A percentile compares a stretch with the other conserved stretches of the same genome.
Evolutionary conservation across 495 filamentous ascomycete species (phyloP).

Genomic region (Friedmanniomyces endolithicus): DNA sequence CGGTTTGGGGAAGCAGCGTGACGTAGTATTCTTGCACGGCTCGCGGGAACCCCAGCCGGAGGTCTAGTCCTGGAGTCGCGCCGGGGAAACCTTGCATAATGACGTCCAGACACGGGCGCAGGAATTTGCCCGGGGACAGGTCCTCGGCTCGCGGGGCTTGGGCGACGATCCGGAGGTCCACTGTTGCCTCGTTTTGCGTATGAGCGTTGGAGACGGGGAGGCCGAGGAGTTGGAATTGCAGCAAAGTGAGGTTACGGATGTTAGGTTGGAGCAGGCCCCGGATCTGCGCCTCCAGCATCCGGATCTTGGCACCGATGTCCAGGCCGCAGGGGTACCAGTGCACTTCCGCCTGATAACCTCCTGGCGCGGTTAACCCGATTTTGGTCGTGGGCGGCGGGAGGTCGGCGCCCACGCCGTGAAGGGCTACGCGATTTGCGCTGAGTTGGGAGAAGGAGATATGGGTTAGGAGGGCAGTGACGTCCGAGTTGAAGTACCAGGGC

Average conservation of each 20-base stretch:
- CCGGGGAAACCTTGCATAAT: constrained; percentile 31
- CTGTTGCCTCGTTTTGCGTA: constrained; percentile 23
- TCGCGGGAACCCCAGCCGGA: constrained; percentile 25
- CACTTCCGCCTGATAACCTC: constrained; percentile 24
- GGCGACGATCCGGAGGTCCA: constrained; percentile 24
- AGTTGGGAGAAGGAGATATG: constrained; percentile 20
- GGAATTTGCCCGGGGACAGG: constrained; percentile 27
- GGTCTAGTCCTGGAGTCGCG: constrained; percentile 31
- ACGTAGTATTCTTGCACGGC: constrained; percentile 30
- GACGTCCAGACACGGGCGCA: constrained; percentile 30
- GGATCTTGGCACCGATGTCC: constrained; percentile 25
- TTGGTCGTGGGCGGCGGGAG: constrained; percentile 23
- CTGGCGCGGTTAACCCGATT: constrained; percentile 21
- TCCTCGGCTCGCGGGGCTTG: constrained; percentile 22
- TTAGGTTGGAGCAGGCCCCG: constrained; percentile 16
- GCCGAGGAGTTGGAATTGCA: constrained; percentile 21
- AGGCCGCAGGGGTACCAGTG: constrained; percentile 27
- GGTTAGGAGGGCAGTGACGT: constrained; percentile 23
- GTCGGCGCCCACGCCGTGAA: constrained; percentile 17
- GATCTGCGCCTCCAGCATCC: constrained; percentile 24
- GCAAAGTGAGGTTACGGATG: constrained; percentile 13
- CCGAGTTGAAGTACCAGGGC: constrained; percentile 22
- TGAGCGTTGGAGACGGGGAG: constrained; percentile 6
- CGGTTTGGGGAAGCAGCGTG: constrained; percentile 26
- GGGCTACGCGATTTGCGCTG: constrained; percentile 19